Evolutionary conservation across 805 yeast species (phyloP).

Genomic region (Wickerhamiella allomyrinae): DNA sequence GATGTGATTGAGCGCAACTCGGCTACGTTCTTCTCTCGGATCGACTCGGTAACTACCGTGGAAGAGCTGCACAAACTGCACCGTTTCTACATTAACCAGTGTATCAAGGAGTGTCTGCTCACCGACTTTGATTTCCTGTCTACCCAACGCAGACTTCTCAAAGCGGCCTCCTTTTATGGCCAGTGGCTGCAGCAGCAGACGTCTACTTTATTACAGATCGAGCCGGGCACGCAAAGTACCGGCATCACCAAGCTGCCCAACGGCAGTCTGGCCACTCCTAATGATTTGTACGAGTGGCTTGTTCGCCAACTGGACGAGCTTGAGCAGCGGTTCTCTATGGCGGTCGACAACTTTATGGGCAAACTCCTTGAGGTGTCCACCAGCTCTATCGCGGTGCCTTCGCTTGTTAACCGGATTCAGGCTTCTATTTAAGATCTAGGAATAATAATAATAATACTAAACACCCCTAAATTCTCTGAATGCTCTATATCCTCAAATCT

Average conservation of each 20-base stretch:
- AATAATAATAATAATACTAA: too few relatives aligned
- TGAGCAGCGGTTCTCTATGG: not conserved
- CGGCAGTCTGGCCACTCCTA: too few relatives aligned
- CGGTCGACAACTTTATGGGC: not conserved
- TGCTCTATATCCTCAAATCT: too few relatives aligned
- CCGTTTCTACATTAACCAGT: conserved; percentile 45
- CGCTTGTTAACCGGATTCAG: not conserved
- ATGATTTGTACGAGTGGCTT: too few relatives aligned
- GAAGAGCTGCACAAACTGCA: conserved; percentile 33
- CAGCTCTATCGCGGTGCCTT: not conserved
- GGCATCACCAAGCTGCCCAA: too few relatives aligned
- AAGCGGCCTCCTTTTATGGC: conserved; percentile 21
- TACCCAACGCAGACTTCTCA: conserved; percentile 29
- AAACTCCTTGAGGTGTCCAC: not conserved
- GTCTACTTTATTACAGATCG: conserved; percentile 15
- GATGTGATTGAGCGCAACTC: conserved; percentile 49
- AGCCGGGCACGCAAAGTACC: conserved; percentile 21
- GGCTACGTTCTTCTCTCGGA: conserved; percentile 26
- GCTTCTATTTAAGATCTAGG: too few relatives aligned
- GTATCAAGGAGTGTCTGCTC: conserved; percentile 51
- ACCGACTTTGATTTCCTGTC: conserved; percentile 43
- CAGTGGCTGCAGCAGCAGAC: conserved; percentile 15
- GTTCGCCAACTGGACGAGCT: not conserved
- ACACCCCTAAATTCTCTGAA: too few relatives aligned
- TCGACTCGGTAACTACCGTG: conserved; percentile 26